phyloP scores from a whole-genome alignment of 177 flowering plant genomes.

The Tripterygium wilfordii region DNA sequence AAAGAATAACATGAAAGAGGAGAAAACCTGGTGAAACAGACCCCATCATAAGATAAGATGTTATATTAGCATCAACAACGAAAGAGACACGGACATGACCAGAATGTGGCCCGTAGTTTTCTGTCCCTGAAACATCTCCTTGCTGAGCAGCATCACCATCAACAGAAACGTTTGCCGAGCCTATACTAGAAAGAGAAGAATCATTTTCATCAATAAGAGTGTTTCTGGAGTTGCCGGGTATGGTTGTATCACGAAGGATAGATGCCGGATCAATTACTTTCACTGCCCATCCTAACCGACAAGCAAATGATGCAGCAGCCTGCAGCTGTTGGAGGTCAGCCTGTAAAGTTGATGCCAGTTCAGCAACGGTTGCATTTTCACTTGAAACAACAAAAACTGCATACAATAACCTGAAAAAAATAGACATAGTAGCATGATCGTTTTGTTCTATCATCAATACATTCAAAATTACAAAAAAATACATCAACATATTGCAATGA shows the following conservation, averaged over 20 bases:
- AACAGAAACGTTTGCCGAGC: conserved; percentile 42
- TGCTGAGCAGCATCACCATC: conserved; percentile 49
- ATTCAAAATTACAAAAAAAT: background rate
- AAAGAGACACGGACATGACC: conserved; percentile 78
- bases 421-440: conserved; percentile 11
- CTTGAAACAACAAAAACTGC: conserved; percentile 99
- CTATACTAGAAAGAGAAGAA: conserved; percentile 47
- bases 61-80: conserved; percentile 97
- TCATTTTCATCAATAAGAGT: conserved; percentile 76
- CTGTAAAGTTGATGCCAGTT: conserved; percentile 90
- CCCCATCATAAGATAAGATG: conserved; percentile 99
- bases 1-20: background rate
- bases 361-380: conserved; percentile 97
- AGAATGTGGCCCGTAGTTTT: conserved; percentile 33
- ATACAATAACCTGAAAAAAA: conserved; percentile 80
- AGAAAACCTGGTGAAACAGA: conserved; percentile 96
- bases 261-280: conserved; percentile 90
- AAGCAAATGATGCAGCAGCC: conserved; percentile 98
- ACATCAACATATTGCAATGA: background rate
- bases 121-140: conserved; percentile 48
- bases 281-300: conserved; percentile 95
- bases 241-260: conserved; percentile 66
- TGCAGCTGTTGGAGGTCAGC: conserved; percentile 94
- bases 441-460: background rate
- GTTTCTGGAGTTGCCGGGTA: conserved; percentile 40